Evolutionary conservation across 164 flowering plant genomes (phyloP), one percentile per base, ranked within the genome.

Genomic region (Stephania yunnanensis): DNA sequence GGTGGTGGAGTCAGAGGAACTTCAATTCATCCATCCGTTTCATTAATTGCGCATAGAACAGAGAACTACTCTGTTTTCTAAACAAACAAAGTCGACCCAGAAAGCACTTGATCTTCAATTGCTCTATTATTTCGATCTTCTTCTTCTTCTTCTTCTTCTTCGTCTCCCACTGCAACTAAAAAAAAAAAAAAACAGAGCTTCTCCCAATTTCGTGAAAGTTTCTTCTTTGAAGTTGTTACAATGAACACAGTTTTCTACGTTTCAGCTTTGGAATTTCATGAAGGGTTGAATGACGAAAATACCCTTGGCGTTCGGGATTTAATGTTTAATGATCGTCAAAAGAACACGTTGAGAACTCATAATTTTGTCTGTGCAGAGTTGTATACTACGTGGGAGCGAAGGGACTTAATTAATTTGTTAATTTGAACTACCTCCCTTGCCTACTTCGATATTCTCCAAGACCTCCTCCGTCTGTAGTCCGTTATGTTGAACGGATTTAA

Each of bases 31-130:
- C 70, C 45, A 68, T 68, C 66, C 20, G 25, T 61, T 61, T 68
- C 46, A 71, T 71, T 71, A 46, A 71, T 71, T 71, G 61, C 61
- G 36, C 42, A 71, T 48, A 46, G 72, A 70, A 70, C 25, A 25
- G 58, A 70, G 58, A 70, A 36, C 0, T 46, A 13, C 30, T 66
- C 12, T 11, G 12, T 71, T 9, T 20, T 58, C 36, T 1, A 71
- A 22, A 46, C 29, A 22, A 25, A 46, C 3, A 7, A 15, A 66
- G 11, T 66, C 69, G 42, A 36, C 42, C 42, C 42, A 36, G 42
- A 36, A 36, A 36, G 42, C 42, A 36, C 42, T 36, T 2, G 2
- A 36, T 61, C 66, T 61, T 61, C 66, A 61, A 19, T 58, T n/a
- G n/a, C 64, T 58, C 64, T 25, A 0, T 25, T 25, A 25, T 25